Evolutionary conservation across 352 stramenopile species (phyloP), one percentile per base, ranked within the genome.

Genomic region (Phytophthora aleatoria): DNA sequence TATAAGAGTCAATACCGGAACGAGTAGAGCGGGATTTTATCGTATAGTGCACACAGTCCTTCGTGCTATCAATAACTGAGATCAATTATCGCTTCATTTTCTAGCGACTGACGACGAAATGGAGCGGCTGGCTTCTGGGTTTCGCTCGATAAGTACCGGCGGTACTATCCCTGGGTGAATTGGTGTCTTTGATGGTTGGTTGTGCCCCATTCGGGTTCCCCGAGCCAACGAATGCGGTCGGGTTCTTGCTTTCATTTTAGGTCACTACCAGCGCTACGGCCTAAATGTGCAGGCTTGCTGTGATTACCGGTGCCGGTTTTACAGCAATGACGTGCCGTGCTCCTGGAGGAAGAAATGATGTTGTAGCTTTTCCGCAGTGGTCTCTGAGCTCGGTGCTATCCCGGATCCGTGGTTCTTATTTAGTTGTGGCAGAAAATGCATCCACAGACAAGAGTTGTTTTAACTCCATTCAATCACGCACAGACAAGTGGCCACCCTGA

Each of bases 271-370:
- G 43, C 35, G 45, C 1, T 63, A 63, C 33, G 56, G 45, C 3
- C 27, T 63, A 3, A 64, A 64, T 26, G 48, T 57, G 2, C 38
- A 57, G 16, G 47, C 28, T 12, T 64, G 48, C 36, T 38, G 9
- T 20, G 20, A 20, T 20, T 20, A 20, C 20, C 20, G 20, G 20
- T 20, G 20, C 20, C 20, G 20, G 20, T 20, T 57, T 64, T 57
- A 52, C 48, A 0, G 57, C 39, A 13, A 45, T 57, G 28, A 9
- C 57, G 1, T 64, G 45, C 4, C 36, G 57, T 20, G n/a, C 38
- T 12, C 57, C 57, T 28, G 57, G 57, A 24, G 57, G 57, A 16
- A 15, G 47, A 31, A 64, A 64, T 39, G 57, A 57, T 47, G 30
- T 38, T 1, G 28, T 54, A 2, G 49, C 57, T 5, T 53, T 58